Percentiles rank a stretch among this genome's conserved stretches.
Evolutionary conservation across 192 early-diverging fungal genomes (phyloP).

Genomic region (Thoreauomyces humboldtii): DNA sequence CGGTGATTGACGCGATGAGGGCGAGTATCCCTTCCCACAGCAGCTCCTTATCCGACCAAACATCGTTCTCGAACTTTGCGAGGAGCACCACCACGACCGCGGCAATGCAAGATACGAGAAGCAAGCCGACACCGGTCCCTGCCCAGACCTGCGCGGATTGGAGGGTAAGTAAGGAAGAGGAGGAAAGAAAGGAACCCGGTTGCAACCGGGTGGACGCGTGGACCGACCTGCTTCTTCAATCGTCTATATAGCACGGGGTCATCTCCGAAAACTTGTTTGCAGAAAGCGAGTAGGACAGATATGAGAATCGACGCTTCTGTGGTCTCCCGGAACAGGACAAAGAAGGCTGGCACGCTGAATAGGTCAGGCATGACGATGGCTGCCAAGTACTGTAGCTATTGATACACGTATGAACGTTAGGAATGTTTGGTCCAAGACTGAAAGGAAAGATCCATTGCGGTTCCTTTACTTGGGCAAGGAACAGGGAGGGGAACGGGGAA

Average conservation of each 20-base stretch:
- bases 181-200: not conserved
- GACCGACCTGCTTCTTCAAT: slow-evolving; percentile 41
- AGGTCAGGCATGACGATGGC: too few species aligned
- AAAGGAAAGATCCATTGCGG: too few species aligned
- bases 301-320: slow-evolving; percentile 88
- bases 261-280: slow-evolving; percentile 59
- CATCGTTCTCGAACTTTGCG: slow-evolving; percentile 44
- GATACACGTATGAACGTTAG: too few species aligned
- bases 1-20: slow-evolving; percentile 73
- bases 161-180: too few species aligned
- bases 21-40: slow-evolving; percentile 85
- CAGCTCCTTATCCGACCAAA: slow-evolving; percentile 54
- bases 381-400: too few species aligned
- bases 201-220: too few species aligned
- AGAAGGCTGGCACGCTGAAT: slow-evolving; percentile 44
- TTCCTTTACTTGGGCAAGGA: too few species aligned
- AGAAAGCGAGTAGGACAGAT: slow-evolving; percentile 77
- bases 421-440: too few species aligned
- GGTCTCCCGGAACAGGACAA: slow-evolving; percentile 60
- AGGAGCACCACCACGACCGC: slow-evolving; percentile 80
- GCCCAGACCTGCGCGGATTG: slow-evolving; percentile 81
- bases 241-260: slow-evolving; percentile 48
- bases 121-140: slow-evolving; percentile 65
- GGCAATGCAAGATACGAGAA: slow-evolving; percentile 67
- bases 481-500: too few species aligned